Percentiles rank a stretch among this genome's conserved stretches.
Evolutionary conservation across 1,284 basidiomycete genomes (phyloP).

Genomic region (Pterulicium gracile): DNA sequence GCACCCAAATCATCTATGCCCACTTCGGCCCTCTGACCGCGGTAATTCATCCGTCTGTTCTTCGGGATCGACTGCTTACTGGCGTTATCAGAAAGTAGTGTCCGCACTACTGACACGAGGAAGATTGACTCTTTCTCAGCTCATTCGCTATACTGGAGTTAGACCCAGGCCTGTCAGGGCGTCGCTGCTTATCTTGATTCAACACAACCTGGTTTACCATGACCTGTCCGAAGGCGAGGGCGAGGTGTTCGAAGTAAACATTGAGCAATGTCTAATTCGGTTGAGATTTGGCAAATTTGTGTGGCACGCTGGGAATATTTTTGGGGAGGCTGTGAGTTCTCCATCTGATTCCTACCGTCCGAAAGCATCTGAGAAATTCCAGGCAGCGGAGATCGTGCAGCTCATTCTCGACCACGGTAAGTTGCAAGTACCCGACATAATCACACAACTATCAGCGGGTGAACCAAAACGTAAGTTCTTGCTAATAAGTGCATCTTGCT

Average conservation of each 20-base stretch:
- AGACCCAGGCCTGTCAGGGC: conserved; percentile 63
- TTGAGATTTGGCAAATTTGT: conserved; percentile 74
- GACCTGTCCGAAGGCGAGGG: conserved; percentile 64
- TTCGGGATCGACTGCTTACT: conserved; percentile 8
- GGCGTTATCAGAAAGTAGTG: conserved; percentile 55
- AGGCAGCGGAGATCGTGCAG: conserved; percentile 71
- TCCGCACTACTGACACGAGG: conserved; percentile 80
- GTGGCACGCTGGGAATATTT: conserved; percentile 59
- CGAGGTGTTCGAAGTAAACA: conserved; percentile 71
- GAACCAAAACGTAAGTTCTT: conserved; percentile 45
- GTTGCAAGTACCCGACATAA: conserved; percentile 65
- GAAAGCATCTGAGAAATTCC: conserved; percentile 5
- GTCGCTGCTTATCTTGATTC: conserved; percentile 74
- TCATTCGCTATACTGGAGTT: conserved; percentile 59
- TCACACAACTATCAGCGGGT: conserved; percentile 38
- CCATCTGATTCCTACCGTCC: conserved; percentile 4
- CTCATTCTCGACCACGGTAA: conserved; percentile 81
- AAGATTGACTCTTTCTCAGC: conserved; percentile 61
- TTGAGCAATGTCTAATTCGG: conserved; percentile 69
- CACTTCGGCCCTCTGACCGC: conserved; percentile 75
- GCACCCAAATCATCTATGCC: conserved; percentile 63
- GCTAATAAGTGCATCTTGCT: conserved; percentile 2
- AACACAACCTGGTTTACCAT: conserved; percentile 89
- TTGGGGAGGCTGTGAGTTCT: conserved; percentile 55
- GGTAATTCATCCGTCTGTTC: conserved; percentile 30